Evolutionary conservation across 2,329 filamentous ascomycete species (phyloP), one percentile per base, ranked within the genome.

Genomic region (Acrocalymma vagum): DNA sequence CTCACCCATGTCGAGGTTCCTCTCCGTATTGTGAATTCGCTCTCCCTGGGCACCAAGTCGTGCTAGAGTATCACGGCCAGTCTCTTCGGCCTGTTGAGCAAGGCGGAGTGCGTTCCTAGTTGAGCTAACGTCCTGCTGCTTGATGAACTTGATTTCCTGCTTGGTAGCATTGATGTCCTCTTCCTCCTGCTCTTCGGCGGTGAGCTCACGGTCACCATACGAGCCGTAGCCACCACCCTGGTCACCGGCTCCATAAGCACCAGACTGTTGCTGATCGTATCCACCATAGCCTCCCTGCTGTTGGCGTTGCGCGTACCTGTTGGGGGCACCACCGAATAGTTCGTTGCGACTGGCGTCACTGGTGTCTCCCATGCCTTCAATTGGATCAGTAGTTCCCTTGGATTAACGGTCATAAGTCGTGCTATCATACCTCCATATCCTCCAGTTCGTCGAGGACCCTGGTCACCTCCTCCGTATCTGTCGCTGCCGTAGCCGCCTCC

Each of bases 111-210:
- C 85, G 62, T 90, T 90, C 38, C 85, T 78, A 9, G 86, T 87
- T 10, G 82, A 83, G n/a, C 81, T 76, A 21, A 92, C 82, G 62
- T 90, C 89, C 45, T 62, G 56, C 37, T 90, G 82, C 67, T 93
- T 93, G 62, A 90, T 80, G 52, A 85, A 83, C 11, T 80, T 80
- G 53, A 91, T 90, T 60, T 95, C 82, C 54, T 85, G 78, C 67
- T 90, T 90, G 13, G 86, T 84, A 0, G 83, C 82, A 44, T 84
- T 78, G 9, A 92, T 81, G 45, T 88, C 84, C 65, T 88, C 83
- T 49, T 89, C 85, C 58, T 87, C 84, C 53, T 94, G 85, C 50
- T 65, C 74, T 81, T 96, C 90, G 1, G 85, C 90, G 0, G 90
- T 95, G 53, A 96, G 74, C 67, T 95, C 83, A 31, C 89, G 82